A percentile compares a stretch with the other conserved stretches of the same genome.
Conservation (phyloP, 225 moss, liverwort and hornwort species). For the Pseudisothecium myosuroides region DNA sequence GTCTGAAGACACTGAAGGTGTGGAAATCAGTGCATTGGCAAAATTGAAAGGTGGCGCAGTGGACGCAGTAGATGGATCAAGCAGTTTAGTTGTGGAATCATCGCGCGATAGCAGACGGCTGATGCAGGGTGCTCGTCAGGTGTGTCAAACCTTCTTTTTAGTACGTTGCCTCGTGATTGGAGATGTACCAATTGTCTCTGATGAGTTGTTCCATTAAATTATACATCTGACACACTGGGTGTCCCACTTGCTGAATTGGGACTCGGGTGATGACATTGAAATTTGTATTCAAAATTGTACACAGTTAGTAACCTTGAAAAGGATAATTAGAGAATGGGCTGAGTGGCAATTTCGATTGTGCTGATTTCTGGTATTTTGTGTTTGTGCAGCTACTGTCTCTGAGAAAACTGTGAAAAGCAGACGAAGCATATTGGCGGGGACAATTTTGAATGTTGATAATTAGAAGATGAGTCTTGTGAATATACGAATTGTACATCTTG, state of each 20-base stretch:
- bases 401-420: slow-evolving; percentile 22
- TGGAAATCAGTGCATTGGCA: slow-evolving; percentile 13
- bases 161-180: not conserved
- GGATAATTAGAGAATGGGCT: not conserved
- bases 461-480: slow-evolving; percentile 42
- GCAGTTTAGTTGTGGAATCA: slow-evolving; percentile 33
- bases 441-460: slow-evolving; percentile 34
- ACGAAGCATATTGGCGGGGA: not conserved
- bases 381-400: slow-evolving; percentile 29
- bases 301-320: not conserved
- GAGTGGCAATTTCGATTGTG: not conserved
- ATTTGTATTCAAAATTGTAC: not conserved
- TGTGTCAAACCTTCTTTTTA: slow-evolving; percentile 9
- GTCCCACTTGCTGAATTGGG: not conserved
- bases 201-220: not conserved
- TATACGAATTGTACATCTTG: slow-evolving; percentile 49
- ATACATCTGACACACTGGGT: not conserved
- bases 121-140: slow-evolving; percentile 93
- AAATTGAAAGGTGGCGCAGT: slow-evolving; percentile 26
- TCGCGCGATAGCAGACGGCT: slow-evolving; percentile 77
- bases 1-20: not conserved
- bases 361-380: not conserved
- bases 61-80: slow-evolving; percentile 28
- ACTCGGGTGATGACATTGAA: not conserved
- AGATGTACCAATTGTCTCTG: not conserved